These are phyloP conservation scores for Backusella tarrabulga DNA, from an alignment of 192 early-diverging fungal species.

Conservation along the genomic window DNA sequence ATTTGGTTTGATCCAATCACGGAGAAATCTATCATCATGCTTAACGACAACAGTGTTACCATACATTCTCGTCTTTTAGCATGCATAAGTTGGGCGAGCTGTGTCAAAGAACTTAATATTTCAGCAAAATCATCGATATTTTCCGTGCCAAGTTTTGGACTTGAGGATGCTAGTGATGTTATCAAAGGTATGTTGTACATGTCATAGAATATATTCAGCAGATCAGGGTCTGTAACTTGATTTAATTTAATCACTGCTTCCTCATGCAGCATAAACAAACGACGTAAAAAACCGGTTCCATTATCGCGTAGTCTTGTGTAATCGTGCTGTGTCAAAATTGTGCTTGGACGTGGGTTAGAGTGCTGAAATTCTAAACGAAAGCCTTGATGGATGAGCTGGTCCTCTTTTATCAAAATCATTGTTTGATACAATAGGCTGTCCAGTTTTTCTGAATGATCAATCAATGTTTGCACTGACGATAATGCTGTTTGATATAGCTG, in stretches of 20 bases:
- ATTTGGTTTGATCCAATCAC: neutral
- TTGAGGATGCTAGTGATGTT: neutral
- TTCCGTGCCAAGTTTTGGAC: neutral
- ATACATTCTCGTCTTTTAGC: neutral
- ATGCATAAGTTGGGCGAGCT: neutral
- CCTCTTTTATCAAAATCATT: neutral
- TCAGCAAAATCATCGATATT: neutral
- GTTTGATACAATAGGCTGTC: neutral
- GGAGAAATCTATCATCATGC: neutral
- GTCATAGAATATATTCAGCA: neutral
- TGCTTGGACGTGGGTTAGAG: neutral
- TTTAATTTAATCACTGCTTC: neutral
- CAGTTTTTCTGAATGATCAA: neutral
- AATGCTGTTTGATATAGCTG: neutral
- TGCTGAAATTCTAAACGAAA: neutral
- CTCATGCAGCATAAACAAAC: neutral
- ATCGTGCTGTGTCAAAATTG: neutral
- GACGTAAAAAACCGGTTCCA: neutral
- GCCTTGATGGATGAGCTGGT: neutral
- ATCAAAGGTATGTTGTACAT: neutral
- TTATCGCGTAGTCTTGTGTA: neutral
- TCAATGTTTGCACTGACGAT: neutral
- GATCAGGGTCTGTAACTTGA: neutral
- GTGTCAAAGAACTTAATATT: neutral
- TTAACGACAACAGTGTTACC: neutral